Conservation (phyloP, 1,139 yeast genomes). For the Blastobotrys illinoisensis region DNA sequence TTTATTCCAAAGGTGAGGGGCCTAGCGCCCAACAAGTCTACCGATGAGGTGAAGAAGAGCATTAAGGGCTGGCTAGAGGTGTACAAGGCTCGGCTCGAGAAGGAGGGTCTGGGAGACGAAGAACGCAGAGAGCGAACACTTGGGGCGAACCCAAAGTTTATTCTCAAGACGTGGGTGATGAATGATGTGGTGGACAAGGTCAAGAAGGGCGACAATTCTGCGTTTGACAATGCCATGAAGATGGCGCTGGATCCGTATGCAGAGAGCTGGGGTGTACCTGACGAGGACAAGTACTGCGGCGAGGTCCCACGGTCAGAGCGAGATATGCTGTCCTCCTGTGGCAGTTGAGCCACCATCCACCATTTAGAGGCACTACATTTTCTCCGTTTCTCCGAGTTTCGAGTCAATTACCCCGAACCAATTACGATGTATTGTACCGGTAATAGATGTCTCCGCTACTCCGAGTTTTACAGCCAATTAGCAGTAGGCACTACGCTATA, state of each 20-base stretch:
- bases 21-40: conserved; percentile 25
- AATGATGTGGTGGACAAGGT: conserved; percentile 62
- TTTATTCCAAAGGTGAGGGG: conserved; percentile 36
- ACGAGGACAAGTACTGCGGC: conserved; percentile 25
- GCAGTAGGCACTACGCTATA: too few relatives aligned
- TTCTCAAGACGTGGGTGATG: conserved; percentile 82
- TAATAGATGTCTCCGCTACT: too few relatives aligned
- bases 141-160: conserved; percentile 64
- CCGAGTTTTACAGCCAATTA: too few relatives aligned
- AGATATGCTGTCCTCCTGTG: conserved; percentile 29
- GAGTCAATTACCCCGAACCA: too few relatives aligned
- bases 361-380: too few relatives aligned
- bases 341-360: too few relatives aligned
- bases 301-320: conserved; percentile 26
- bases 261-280: conserved; percentile 31
- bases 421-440: too few relatives aligned
- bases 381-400: too few relatives aligned
- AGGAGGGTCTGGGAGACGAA: conserved; percentile 35
- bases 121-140: conserved; percentile 40
- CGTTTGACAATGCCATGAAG: conserved; percentile 30
- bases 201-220: conserved; percentile 23
- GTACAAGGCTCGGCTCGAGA: conserved; percentile 39
- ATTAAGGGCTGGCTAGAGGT: conserved; percentile 36
- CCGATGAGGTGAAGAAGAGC: conserved; percentile 30
- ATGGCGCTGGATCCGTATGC: conserved; percentile 36